Evolutionary conservation across 1,284 basidiomycete genomes (phyloP).

Genomic region (Hemileia vastatrix): DNA sequence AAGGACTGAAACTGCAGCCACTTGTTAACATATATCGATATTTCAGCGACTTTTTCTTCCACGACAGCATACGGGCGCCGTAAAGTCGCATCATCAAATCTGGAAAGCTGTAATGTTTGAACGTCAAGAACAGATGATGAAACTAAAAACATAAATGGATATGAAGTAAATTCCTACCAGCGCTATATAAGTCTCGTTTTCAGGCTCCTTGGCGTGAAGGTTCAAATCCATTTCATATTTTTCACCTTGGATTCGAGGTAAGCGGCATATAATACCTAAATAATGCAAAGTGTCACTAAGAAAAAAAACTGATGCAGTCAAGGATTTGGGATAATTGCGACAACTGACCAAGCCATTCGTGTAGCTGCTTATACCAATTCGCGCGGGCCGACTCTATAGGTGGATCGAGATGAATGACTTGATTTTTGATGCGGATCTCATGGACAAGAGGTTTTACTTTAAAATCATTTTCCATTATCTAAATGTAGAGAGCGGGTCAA

Average conservation of each 20-base stretch:
- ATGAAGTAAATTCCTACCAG: conserved; percentile 52
- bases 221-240: conserved; percentile 91
- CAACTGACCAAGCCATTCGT: conserved; percentile 68
- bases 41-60: conserved; percentile 73
- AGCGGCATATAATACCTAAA: conserved; percentile 71
- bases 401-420: conserved; percentile 96
- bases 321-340: background rate
- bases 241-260: conserved; percentile 80
- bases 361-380: conserved; percentile 81
- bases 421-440: conserved; percentile 94
- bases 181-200: conserved; percentile 56
- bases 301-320: background rate
- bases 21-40: conserved; percentile 83
- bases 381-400: conserved; percentile 88
- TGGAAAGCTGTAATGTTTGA: conserved; percentile 55
- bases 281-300: background rate
- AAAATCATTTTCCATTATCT: conserved; percentile 56
- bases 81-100: conserved; percentile 63
- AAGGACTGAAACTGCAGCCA: conserved; percentile 99
- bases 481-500: conserved; percentile 38
- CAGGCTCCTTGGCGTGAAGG: conserved; percentile 17
- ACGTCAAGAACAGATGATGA: background rate
- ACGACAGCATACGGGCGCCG: conserved; percentile 75
- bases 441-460: conserved; percentile 73
- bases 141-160: conserved; percentile 3